Evolutionary conservation across 2,329 filamentous ascomycete species (phyloP).

Genomic region (Dactylellina parvicollis): DNA sequence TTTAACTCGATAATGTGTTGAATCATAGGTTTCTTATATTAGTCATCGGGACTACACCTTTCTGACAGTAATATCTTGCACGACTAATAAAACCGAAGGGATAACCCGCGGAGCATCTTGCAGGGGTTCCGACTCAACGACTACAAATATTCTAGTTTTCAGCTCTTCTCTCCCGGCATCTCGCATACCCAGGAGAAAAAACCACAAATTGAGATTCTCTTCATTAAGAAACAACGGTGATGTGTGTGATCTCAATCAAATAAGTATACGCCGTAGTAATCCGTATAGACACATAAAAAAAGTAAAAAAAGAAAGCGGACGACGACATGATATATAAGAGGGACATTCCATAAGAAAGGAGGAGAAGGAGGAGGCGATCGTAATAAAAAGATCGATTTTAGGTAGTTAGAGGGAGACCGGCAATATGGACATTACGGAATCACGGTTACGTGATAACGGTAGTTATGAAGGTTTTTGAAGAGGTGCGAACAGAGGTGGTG

Average conservation of each 20-base stretch:
- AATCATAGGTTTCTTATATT: constrained; percentile 4
- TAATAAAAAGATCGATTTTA: constrained; percentile 16
- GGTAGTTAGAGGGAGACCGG: constrained; percentile 28
- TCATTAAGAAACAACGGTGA: constrained; percentile 43
- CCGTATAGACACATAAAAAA: constrained; percentile 53
- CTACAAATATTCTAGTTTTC: constrained; percentile 8
- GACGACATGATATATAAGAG: constrained; percentile 52
- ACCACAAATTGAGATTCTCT: constrained; percentile 44
- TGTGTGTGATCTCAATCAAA: constrained; percentile 45
- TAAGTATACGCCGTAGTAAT: constrained; percentile 54
- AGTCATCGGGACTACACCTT: constrained; percentile 25
- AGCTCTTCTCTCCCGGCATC: constrained; percentile 34
- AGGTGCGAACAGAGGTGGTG: neutral
- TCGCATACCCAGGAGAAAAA: constrained; percentile 24
- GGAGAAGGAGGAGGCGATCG: constrained; percentile 17
- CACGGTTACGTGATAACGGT: constrained; percentile 26
- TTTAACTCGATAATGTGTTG: constrained; percentile 41
- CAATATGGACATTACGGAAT: constrained; percentile 49
- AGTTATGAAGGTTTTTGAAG: constrained; percentile 47
- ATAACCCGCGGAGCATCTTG: too few species aligned
- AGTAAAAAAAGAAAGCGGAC: constrained; percentile 16
- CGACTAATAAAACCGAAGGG: neutral
- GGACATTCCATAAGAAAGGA: constrained; percentile 34
- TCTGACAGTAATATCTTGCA: too few species aligned
- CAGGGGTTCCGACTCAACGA: too few species aligned